Evolutionary conservation across 441 rosid genomes (phyloP).

Genomic region (Corymbia citriodora): DNA sequence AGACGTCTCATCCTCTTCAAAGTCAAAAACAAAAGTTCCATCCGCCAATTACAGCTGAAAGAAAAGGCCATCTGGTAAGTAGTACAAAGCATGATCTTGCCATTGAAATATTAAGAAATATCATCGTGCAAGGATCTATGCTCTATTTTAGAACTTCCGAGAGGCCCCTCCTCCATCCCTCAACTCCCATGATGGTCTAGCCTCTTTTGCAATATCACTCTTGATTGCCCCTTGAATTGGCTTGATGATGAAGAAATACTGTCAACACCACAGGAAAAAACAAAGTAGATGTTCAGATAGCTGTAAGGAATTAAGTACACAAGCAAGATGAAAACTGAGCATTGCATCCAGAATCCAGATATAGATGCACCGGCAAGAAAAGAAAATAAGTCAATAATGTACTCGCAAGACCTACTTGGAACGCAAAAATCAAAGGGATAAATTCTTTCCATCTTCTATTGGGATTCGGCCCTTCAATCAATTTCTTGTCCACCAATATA

Average conservation of each 20-base stretch:
- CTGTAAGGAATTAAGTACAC: not conserved
- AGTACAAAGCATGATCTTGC: not conserved
- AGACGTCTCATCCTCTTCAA: not conserved
- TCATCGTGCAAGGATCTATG: not conserved
- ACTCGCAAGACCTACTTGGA: slow-evolving; percentile 31
- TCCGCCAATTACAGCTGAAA: not conserved
- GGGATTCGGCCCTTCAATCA: slow-evolving; percentile 73
- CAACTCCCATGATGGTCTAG: slow-evolving; percentile 41
- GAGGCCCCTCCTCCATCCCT: slow-evolving; percentile 2
- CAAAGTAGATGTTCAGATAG: not conserved
- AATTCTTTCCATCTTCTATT: slow-evolving; percentile 35
- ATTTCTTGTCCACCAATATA: slow-evolving; percentile 65
- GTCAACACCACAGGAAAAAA: not conserved
- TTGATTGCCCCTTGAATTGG: slow-evolving; percentile 66
- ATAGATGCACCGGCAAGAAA: not conserved
- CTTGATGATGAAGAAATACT: slow-evolving; percentile 36
- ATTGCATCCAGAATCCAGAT: not conserved
- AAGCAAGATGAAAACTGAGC: not conserved
- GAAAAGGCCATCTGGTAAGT: not conserved
- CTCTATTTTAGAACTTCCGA: not conserved
- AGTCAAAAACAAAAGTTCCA: not conserved
- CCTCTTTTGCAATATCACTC: slow-evolving; percentile 47
- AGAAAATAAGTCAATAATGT: not conserved
- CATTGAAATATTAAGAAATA: not conserved
- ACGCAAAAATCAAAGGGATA: slow-evolving; percentile 35